These are phyloP conservation scores for Mycena kentingensis DNA, from an alignment of 768 basidiomycete genomes.

Conservation along the genomic window DNA sequence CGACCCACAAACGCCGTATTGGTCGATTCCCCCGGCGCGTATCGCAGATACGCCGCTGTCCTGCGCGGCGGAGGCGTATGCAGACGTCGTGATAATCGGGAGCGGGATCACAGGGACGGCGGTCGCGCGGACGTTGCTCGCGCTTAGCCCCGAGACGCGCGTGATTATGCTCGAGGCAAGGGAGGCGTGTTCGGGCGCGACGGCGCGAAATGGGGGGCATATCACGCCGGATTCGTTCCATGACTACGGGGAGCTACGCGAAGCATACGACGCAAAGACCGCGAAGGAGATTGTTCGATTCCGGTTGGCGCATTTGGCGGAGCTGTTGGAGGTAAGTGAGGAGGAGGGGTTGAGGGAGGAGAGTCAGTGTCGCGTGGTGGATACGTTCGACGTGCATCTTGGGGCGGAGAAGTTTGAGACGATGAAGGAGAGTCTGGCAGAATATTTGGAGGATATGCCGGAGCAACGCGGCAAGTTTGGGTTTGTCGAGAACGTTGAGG, in stretches of 20 bases:
- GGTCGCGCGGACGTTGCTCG: slow-evolving; percentile 28
- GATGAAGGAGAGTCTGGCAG: slow-evolving; percentile 44
- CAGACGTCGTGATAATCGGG: slow-evolving; percentile 56
- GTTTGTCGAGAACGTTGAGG: slow-evolving; percentile 29
- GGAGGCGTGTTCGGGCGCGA: slow-evolving; percentile 53
- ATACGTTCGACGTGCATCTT: slow-evolving; percentile 41
- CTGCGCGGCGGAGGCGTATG: slow-evolving; percentile 11
- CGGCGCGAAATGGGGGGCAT: slow-evolving; percentile 53
- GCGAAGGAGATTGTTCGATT: slow-evolving; percentile 43
- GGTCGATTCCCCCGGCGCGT: slow-evolving; percentile 41
- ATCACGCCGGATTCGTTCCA: slow-evolving; percentile 38
- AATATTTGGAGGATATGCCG: slow-evolving; percentile 54
- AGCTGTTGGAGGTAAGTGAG: slow-evolving; percentile 37
- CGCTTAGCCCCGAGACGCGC: slow-evolving; percentile 23
- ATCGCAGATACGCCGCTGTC: neutral
- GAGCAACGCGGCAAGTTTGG: slow-evolving; percentile 42
- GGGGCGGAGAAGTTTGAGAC: slow-evolving; percentile 41
- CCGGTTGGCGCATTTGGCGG: slow-evolving; percentile 42
- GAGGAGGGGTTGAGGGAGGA: slow-evolving; percentile 37
- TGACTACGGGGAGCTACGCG: slow-evolving; percentile 38
- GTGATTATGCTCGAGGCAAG: slow-evolving; percentile 63
- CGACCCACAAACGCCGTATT: slow-evolving; percentile 36
- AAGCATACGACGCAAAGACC: slow-evolving; percentile 33
- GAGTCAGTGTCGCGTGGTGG: slow-evolving; percentile 45
- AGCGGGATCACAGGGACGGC: slow-evolving; percentile 56